These are phyloP conservation scores for Aspergillaceae sp. DNA, from an alignment of 2,329 filamentous ascomycete species.

Conservation along the genomic window DNA sequence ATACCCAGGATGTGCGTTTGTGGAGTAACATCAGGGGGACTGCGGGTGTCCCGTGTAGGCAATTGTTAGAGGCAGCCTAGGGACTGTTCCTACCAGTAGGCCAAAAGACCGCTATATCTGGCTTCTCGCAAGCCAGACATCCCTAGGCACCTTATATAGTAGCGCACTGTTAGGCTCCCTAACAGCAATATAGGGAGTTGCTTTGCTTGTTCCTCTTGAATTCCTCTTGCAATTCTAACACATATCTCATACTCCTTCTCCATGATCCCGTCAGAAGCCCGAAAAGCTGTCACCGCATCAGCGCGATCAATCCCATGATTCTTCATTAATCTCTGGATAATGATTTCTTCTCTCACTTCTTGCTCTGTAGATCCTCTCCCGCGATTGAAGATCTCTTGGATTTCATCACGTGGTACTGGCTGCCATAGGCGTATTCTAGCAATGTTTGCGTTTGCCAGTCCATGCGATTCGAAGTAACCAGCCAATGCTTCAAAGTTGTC, in stretches of 20 bases:
- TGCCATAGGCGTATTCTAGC: not conserved
- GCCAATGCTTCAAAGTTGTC: not conserved
- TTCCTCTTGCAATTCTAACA: not conserved
- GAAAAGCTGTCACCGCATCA: not conserved
- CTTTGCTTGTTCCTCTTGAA: not conserved
- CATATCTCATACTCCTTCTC: not conserved
- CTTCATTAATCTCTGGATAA: not conserved
- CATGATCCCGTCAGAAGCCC: not conserved
- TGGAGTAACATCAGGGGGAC: conserved; percentile 3
- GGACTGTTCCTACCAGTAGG: no score
- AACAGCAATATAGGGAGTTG: not conserved
- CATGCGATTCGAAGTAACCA: not conserved
- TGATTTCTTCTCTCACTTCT: not conserved
- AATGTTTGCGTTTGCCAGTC: not conserved
- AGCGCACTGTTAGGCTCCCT: no score
- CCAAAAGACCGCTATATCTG: no score
- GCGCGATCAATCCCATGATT: conserved; percentile 1
- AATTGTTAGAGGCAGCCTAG: not conserved
- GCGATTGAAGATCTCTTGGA: not conserved
- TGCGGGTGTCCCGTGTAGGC: conserved; percentile 2
- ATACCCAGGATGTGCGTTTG: conserved; percentile 4
- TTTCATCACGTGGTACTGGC: not conserved
- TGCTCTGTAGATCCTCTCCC: not conserved
- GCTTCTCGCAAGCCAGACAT: no score
- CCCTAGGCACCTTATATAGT: no score